phyloP scores from a whole-genome alignment of 2,329 filamentous ascomycete species.

The Phoma sp. region DNA sequence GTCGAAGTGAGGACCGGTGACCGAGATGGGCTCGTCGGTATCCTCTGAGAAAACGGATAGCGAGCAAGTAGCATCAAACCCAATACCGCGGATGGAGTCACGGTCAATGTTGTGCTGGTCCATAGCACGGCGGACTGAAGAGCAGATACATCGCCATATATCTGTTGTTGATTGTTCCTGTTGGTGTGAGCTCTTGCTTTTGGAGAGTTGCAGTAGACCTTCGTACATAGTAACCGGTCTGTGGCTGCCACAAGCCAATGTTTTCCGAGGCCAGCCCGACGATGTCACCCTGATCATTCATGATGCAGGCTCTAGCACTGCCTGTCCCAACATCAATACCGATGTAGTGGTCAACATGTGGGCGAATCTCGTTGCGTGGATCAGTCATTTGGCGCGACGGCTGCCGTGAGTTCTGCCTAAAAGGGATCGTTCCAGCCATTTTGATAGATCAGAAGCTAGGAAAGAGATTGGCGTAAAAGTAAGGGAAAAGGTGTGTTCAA shows the following conservation, averaged over 20 bases:
- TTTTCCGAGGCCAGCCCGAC: conserved; percentile 62
- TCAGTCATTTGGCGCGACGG: conserved; percentile 56
- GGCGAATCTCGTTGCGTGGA: conserved; percentile 63
- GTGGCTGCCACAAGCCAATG: conserved; percentile 60
- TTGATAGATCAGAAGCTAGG: conserved; percentile 9
- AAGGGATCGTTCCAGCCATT: conserved; percentile 36
- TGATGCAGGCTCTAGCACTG: conserved; percentile 93
- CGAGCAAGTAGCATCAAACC: conserved; percentile 98
- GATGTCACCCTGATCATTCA: conserved; percentile 90
- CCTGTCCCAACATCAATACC: conserved; percentile 97
- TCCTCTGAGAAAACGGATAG: conserved; percentile 88
- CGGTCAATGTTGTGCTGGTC: conserved; percentile 80
- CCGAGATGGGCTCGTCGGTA: conserved; percentile 87
- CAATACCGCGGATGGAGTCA: conserved; percentile 81
- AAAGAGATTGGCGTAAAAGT: neutral
- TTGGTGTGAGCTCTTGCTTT: conserved; percentile 14
- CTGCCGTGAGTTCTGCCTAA: conserved; percentile 36
- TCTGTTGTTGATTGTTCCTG: conserved; percentile 97
- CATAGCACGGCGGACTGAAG: conserved; percentile 82
- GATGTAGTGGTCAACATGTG: conserved; percentile 69
- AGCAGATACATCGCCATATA: conserved; percentile 95
- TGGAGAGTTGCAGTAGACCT: neutral
- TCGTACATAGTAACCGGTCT: conserved; percentile 61
- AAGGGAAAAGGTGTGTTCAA: neutral
- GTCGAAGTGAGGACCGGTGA: conserved; percentile 86